These are phyloP conservation scores for Galeopsis tetrahit DNA, from an alignment of 257 asterid genomes.

Conservation along the genomic window DNA sequence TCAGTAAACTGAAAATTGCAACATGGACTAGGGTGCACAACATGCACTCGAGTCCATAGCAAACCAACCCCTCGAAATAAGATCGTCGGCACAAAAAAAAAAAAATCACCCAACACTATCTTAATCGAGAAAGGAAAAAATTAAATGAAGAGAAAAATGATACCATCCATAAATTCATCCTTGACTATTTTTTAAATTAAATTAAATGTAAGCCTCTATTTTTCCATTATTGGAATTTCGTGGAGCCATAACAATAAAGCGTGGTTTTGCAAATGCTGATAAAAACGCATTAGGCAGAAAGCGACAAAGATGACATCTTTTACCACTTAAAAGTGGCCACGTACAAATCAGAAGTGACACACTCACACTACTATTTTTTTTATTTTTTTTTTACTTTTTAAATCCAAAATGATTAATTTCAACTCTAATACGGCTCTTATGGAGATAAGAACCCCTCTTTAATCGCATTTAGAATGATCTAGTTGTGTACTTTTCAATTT, in stretches of 20 bases:
- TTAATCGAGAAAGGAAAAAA: background rate
- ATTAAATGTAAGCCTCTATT: slow-evolving; percentile 8
- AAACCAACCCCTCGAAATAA: too few relatives aligned
- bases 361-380: slow-evolving; percentile 27
- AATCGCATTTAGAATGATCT: background rate
- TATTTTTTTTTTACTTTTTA: background rate
- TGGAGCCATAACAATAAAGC: background rate
- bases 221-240: slow-evolving; percentile 26
- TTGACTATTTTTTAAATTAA: background rate
- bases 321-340: slow-evolving; percentile 38
- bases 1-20: too few relatives aligned
- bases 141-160: background rate
- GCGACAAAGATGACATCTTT: slow-evolving; percentile 37
- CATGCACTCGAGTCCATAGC: too few relatives aligned
- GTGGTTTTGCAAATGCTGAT: slow-evolving; percentile 20
- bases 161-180: background rate
- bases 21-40: too few relatives aligned
- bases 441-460: slow-evolving; percentile 1
- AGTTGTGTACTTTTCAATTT: background rate
- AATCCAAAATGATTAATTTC: slow-evolving; percentile 19
- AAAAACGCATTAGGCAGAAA: slow-evolving; percentile 33
- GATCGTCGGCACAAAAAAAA: background rate
- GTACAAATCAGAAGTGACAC: slow-evolving; percentile 32
- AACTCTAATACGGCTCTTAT: slow-evolving; percentile 31
- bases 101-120: background rate